Base-by-base conservation (phyloP, 2,329 filamentous ascomycete species). In the Lasiodiplodia hormozganensis region DNA sequence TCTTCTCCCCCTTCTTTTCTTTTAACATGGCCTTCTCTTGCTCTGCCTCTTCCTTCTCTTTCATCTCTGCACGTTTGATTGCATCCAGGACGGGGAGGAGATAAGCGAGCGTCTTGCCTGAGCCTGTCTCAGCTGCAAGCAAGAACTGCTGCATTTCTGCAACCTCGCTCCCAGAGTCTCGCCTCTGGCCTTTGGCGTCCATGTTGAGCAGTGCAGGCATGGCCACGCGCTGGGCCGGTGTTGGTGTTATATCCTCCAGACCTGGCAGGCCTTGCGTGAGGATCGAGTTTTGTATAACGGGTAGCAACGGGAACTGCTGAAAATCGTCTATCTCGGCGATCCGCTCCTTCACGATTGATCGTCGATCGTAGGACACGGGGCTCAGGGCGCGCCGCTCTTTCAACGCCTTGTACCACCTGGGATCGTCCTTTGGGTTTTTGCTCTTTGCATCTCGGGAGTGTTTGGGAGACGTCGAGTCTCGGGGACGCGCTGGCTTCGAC, bases 41-140 rank as follows among this genome's bases (percentile, higher is more conserved):
- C 25, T 82, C 82, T 73, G 89, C 85, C 51, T 85, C 85, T 52
- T 87, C 84, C 6, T 73, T 80, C 65, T 86, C 85, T 70, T 89
- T 88, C 2, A 87, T 84, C 67, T 88, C 85, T 18, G 88, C 89
- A 40, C 88, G 83, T 82, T 99, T 99, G 74, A 99, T 80, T 10
- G 92, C 92, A 80, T 99, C 89, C 65, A 99, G 85, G 18, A 90
- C 86, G 0, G 96, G 96, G 5, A 97, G 81, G 5, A 98, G 83
- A 76, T 99, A 99, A 10, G 96, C 93, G 70, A 99, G 84, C 0
- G 96, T 99, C 84, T 99, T 99, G 70, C 96, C 96, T 0, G 96
- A 98, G 14, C 96, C 96, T 0, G 96, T 99, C 83, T 99, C 96
- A 12, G 96, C 96, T 4, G 96, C 96, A 62, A 99, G 85, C 14